These are phyloP conservation scores for Tricholoma furcatifolium DNA, from an alignment of 768 basidiomycete species.

Conservation along the genomic window DNA sequence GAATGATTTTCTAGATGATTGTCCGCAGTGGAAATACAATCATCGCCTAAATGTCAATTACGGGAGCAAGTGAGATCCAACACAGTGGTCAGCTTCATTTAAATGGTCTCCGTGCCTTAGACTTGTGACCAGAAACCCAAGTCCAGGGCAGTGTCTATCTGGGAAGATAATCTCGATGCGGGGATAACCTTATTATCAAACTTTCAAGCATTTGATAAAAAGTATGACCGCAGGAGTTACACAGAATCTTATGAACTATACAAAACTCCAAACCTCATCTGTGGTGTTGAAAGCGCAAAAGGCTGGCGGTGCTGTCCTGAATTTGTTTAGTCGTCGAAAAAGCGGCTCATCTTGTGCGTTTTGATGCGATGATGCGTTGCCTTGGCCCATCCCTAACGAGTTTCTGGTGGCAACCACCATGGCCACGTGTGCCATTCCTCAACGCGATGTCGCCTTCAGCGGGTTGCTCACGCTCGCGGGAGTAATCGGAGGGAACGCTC, in stretches of 20 bases:
- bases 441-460: neutral
- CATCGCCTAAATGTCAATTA: constrained; percentile 16
- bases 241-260: too few species aligned
- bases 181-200: neutral
- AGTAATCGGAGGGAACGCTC: constrained; percentile 25
- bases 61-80: constrained; percentile 14
- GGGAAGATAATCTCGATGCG: neutral
- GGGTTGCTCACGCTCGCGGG: constrained; percentile 15
- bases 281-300: too few species aligned
- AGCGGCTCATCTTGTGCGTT: neutral
- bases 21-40: constrained; percentile 9
- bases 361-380: constrained; percentile 16
- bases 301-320: too few species aligned
- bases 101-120: constrained; percentile 17
- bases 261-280: too few species aligned
- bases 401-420: constrained; percentile 11
- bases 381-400: constrained; percentile 9
- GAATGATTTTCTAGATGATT: too few species aligned
- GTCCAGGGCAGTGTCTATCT: neutral
- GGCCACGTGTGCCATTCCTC: constrained; percentile 9
- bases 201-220: neutral
- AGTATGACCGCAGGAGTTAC: neutral
- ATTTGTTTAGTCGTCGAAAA: neutral
- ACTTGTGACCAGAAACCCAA: constrained; percentile 24
- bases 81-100: constrained; percentile 10